Evolutionary conservation across 495 filamentous ascomycete species (phyloP).

Genomic region (Aspergillus haitiensis): DNA sequence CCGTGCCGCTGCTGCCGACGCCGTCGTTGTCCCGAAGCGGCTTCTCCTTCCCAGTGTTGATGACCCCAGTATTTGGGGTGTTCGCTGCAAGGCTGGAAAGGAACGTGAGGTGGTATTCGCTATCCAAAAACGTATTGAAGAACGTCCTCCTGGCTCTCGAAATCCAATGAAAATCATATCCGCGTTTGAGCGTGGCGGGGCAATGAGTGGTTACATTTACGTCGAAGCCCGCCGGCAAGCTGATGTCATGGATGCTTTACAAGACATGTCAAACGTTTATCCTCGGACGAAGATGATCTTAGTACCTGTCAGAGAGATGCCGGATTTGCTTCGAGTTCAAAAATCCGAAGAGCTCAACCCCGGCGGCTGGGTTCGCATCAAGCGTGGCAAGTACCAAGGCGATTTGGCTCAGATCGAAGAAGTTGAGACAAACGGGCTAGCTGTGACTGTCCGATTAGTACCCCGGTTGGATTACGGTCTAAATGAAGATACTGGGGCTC

Average conservation of each 20-base stretch:
- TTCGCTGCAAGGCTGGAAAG: constrained; percentile 90
- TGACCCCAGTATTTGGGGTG: constrained; percentile 94
- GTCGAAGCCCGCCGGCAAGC: constrained; percentile 84
- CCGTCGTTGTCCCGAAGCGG: constrained; percentile 76
- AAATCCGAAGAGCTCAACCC: constrained; percentile 85
- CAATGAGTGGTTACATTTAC: constrained; percentile 93
- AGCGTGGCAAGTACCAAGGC: constrained; percentile 76
- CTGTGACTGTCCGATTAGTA: constrained; percentile 81
- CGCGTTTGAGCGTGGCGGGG: constrained; percentile 83
- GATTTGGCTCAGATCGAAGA: constrained; percentile 94
- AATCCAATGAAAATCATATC: constrained; percentile 77
- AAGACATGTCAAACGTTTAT: constrained; percentile 83
- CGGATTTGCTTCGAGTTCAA: constrained; percentile 84
- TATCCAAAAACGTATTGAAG: constrained; percentile 84
- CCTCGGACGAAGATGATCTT: constrained; percentile 77
- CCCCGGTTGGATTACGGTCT: constrained; percentile 90
- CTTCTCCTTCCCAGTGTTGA: constrained; percentile 90
- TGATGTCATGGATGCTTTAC: constrained; percentile 77
- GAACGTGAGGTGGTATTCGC: constrained; percentile 85
- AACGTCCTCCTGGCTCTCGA: constrained; percentile 65
- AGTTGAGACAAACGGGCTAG: constrained; percentile 87
- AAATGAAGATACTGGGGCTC: constrained; percentile 70
- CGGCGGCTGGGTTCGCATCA: constrained; percentile 89
- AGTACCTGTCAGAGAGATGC: constrained; percentile 97
- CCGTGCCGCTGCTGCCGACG: constrained; percentile 55